phyloP scores from a whole-genome alignment of 805 yeast species.

The Candida jianshihensis region DNA sequence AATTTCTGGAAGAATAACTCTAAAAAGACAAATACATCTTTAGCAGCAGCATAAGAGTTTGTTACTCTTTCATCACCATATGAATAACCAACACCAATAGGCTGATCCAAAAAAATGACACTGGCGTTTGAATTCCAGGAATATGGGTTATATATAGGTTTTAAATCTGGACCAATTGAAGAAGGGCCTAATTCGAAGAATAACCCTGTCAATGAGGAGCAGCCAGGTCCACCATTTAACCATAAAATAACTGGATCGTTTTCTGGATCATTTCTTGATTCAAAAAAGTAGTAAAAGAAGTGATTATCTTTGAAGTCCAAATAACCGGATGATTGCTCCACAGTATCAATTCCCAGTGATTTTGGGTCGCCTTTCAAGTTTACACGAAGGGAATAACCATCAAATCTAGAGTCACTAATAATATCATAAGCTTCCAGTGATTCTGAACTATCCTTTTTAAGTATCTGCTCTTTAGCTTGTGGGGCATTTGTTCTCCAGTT shows the following conservation, averaged over 20 bases:
- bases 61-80: slow-evolving; percentile 59
- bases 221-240: slow-evolving; percentile 97
- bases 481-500: background rate
- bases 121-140: slow-evolving; percentile 93
- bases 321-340: slow-evolving; percentile 78
- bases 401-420: background rate
- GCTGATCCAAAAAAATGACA: slow-evolving; percentile 88
- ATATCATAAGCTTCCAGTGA: background rate
- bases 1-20: slow-evolving; percentile 77
- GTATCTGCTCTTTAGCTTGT: background rate
- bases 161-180: slow-evolving; percentile 52
- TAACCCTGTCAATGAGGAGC: slow-evolving; percentile 85
- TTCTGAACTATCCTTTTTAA: background rate
- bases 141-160: slow-evolving; percentile 71
- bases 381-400: background rate
- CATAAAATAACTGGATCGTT: slow-evolving; percentile 81
- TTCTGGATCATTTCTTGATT: slow-evolving; percentile 79
- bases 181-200: slow-evolving; percentile 92
- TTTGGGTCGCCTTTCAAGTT: slow-evolving; percentile 26
- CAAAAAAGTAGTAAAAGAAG: slow-evolving; percentile 86
- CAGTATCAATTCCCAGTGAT: slow-evolving; percentile 67
- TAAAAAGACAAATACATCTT: slow-evolving; percentile 80
- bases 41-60: slow-evolving; percentile 75
- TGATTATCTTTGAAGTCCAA: slow-evolving; percentile 71
- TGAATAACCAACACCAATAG: slow-evolving; percentile 88